A percentile compares a stretch with the other conserved stretches of the same genome.
Conservation (phyloP, 257 asterid species). For the Leptodermis oblonga region DNA sequence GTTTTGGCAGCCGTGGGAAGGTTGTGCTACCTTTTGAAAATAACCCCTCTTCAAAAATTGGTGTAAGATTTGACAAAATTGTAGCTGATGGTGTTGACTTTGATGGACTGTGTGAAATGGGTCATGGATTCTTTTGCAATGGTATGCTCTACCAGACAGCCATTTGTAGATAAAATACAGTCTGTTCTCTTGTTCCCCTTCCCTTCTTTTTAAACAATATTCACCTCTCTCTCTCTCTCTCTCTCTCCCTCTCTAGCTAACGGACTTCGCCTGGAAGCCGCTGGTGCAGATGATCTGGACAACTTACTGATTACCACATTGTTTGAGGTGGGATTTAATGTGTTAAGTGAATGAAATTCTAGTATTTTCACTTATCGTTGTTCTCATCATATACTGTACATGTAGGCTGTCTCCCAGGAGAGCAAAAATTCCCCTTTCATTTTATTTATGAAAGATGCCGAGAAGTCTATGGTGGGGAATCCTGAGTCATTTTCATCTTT, state of each 20-base stretch:
- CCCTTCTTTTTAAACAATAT: neutral
- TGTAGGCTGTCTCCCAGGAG: slow-evolving; percentile 58
- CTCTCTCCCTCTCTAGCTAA: slow-evolving; percentile 36
- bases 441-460: slow-evolving; percentile 89
- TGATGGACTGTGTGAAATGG: slow-evolving; percentile 78
- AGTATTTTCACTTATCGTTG: neutral
- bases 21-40: slow-evolving; percentile 74
- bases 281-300: slow-evolving; percentile 69
- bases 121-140: slow-evolving; percentile 91
- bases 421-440: slow-evolving; percentile 81
- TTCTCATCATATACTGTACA: slow-evolving; percentile 8
- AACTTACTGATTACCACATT: slow-evolving; percentile 55
- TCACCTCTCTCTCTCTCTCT: slow-evolving; percentile 14
- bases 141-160: slow-evolving; percentile 36
- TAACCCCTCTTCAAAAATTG: slow-evolving; percentile 75
- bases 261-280: slow-evolving; percentile 66
- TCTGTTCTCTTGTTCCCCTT: neutral
- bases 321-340: slow-evolving; percentile 69
- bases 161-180: neutral
- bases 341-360: neutral
- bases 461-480: slow-evolving; percentile 75
- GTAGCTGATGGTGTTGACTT: slow-evolving; percentile 85
- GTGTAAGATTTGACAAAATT: slow-evolving; percentile 78
- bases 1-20: slow-evolving; percentile 78
- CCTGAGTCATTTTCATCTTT: slow-evolving; percentile 63